Conservation (phyloP, 2,329 filamentous ascomycete genomes). For the Hypoxylon sp. region DNA sequence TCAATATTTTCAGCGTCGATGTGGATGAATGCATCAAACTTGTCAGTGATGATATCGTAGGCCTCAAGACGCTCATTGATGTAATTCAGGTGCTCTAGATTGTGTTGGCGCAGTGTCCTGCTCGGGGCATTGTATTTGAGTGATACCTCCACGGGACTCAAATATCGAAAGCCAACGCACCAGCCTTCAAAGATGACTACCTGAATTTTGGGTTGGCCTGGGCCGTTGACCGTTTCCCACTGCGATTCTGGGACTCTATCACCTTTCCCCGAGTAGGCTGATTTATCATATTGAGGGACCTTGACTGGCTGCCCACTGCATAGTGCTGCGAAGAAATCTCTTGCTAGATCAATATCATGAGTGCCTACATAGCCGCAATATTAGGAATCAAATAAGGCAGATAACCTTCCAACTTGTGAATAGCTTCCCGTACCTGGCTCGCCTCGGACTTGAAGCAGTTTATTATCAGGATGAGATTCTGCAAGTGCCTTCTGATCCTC, state of each 20-base stretch:
- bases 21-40: constrained; percentile 70
- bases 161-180: constrained; percentile 86
- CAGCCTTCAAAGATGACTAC: constrained; percentile 91
- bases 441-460: constrained; percentile 83
- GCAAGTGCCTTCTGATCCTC: constrained; percentile 76
- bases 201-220: constrained; percentile 64
- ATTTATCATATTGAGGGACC: constrained; percentile 88
- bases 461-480: constrained; percentile 75
- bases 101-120: constrained; percentile 65
- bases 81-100: constrained; percentile 64
- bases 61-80: constrained; percentile 64
- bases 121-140: constrained; percentile 66
- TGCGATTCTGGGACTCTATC: constrained; percentile 75
- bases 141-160: constrained; percentile 66
- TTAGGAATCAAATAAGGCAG: constrained; percentile 32
- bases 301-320: constrained; percentile 66
- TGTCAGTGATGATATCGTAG: constrained; percentile 66
- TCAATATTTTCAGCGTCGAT: constrained; percentile 78
- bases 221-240: constrained; percentile 73
- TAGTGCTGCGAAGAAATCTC: constrained; percentile 72
- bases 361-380: constrained; percentile 58
- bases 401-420: constrained; percentile 20
- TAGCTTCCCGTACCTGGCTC: constrained; percentile 73
- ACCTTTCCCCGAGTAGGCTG: constrained; percentile 79
- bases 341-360: constrained; percentile 79